phyloP scores from a whole-genome alignment of 768 basidiomycete species.

The Mycena galericulata region DNA sequence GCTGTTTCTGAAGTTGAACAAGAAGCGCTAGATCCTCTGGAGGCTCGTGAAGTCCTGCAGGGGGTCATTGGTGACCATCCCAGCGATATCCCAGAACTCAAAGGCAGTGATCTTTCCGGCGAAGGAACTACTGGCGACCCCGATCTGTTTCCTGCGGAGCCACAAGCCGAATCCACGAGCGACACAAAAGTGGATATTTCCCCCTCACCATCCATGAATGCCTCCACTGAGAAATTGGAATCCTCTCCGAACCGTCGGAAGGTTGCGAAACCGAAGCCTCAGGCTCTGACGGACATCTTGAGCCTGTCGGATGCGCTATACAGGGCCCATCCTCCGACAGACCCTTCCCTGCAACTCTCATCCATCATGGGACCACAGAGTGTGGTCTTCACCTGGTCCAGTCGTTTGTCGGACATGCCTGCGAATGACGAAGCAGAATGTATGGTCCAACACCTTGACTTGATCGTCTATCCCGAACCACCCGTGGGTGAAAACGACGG shows the following conservation, averaged over 20 bases:
- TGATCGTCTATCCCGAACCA: conserved; percentile 67
- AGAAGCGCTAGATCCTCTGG: background rate
- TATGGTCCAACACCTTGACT: conserved; percentile 66
- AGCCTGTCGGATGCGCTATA: conserved; percentile 69
- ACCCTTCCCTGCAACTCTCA: conserved; percentile 63
- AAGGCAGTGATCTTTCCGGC: background rate
- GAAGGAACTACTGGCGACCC: conserved; percentile 1
- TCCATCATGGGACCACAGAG: conserved; percentile 85
- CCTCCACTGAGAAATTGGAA: conserved; percentile 15
- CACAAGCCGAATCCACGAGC: background rate
- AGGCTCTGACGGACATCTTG: conserved; percentile 63
- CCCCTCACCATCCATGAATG: background rate
- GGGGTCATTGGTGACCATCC: background rate
- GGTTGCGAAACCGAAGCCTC: conserved; percentile 41
- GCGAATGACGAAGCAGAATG: conserved; percentile 69
- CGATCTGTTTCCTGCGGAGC: background rate
- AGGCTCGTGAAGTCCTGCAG: background rate
- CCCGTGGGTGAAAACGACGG: conserved; percentile 46
- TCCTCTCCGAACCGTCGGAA: conserved; percentile 4
- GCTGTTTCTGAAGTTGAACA: conserved; percentile 8
- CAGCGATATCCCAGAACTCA: background rate
- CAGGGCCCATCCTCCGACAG: conserved; percentile 67
- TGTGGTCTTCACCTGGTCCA: conserved; percentile 80
- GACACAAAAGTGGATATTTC: background rate
- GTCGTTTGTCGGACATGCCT: conserved; percentile 56